Evolutionary conservation across 2,329 filamentous ascomycete species (phyloP), one percentile per base, ranked within the genome.

Genomic region (Pseudopithomyces maydicus): DNA sequence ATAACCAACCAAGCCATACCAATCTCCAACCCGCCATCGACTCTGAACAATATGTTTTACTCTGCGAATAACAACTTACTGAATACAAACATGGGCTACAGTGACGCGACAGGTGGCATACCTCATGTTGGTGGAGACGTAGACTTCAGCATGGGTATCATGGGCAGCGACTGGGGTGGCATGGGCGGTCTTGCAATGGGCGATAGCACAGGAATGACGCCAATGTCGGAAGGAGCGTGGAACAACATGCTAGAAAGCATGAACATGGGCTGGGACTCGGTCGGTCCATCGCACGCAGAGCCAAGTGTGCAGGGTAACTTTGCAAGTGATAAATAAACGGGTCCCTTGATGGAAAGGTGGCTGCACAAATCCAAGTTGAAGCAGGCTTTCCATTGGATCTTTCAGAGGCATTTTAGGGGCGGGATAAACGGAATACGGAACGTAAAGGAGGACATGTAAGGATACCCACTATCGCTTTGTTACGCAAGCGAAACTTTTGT

Each of bases 221-320:
- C 70, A 2, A 71, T 74, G 67, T 64, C 63, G 10, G 72, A 75
- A 38, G 71, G 67, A 12, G 63, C 61, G 3, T 77, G 72, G 72
- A 72, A 74, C 44, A 63, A 70, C 32, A 72, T 76, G 72, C 58
- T 77, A 6, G 71, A 77, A 53, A 73, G 60, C 33, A 72, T 75
- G 14, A 70, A 70, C 12, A 62, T 74, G 62, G 70, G 70, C 7
- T 76, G 73, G 74, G 70, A 73, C 44, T 52, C 55, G 1, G 12
- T 62, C 6, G 64, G 65, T 6, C 65, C 64, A 23, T 54, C 60
- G 6, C 61, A 64, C 23, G 54, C 45, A 10, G 44, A 63, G 5
- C 22, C 49, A 5, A 29, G 26, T 29, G 10, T 19, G 6, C 47
- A 50, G n/a, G 35, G 35, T 5, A n/a, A 36, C 12, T 36, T 14